These are phyloP conservation scores for Aquilaria malaccensis DNA, from an alignment of 345 rosid genomes.

Conservation along the genomic window DNA sequence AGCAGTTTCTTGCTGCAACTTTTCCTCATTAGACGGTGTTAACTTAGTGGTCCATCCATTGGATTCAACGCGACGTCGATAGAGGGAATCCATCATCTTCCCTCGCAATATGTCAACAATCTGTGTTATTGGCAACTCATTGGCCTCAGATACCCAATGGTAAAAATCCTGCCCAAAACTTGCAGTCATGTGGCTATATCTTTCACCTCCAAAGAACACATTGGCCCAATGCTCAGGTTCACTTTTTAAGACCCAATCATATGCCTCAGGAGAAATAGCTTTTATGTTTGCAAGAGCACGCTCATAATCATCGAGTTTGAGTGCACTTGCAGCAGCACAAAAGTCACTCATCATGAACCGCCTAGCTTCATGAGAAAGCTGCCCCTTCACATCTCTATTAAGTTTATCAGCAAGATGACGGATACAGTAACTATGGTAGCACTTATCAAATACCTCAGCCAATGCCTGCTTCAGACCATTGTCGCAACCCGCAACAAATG, in stretches of 20 bases:
- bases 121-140: slow-evolving; percentile 88
- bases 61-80: slow-evolving; percentile 58
- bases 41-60: slow-evolving; percentile 61
- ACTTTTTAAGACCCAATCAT: slow-evolving; percentile 68
- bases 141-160: slow-evolving; percentile 86
- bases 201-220: slow-evolving; percentile 64
- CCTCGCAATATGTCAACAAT: slow-evolving; percentile 70
- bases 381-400: slow-evolving; percentile 63
- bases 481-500: slow-evolving; percentile 78
- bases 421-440: slow-evolving; percentile 72
- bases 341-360: slow-evolving; percentile 74
- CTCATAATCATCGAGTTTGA: slow-evolving; percentile 53
- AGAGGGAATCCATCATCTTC: slow-evolving; percentile 81
- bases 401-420: slow-evolving; percentile 80
- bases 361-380: slow-evolving; percentile 91
- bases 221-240: slow-evolving; percentile 94
- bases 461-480: slow-evolving; percentile 64
- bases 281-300: slow-evolving; percentile 55
- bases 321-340: slow-evolving; percentile 71
- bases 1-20: slow-evolving; percentile 49
- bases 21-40: slow-evolving; percentile 78
- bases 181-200: slow-evolving; percentile 70
- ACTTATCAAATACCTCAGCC: slow-evolving; percentile 60
- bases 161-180: slow-evolving; percentile 73
- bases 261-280: slow-evolving; percentile 74